Conservation (phyloP, 2,329 filamentous ascomycete species). For the Mollisiaceae sp. region DNA sequence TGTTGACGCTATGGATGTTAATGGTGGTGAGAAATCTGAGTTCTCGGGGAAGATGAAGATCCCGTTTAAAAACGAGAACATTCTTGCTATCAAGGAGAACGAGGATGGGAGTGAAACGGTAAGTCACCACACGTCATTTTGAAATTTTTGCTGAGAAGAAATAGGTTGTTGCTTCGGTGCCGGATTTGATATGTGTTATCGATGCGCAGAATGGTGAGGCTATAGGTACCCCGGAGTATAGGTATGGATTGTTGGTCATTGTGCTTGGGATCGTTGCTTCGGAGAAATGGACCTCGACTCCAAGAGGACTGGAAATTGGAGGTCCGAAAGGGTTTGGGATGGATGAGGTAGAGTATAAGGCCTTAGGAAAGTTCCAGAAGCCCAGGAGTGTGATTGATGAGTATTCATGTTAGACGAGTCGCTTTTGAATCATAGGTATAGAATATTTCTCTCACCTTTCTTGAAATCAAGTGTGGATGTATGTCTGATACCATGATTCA, state of each 20-base stretch:
- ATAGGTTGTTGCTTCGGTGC: constrained; percentile 60
- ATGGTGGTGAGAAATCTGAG: constrained; percentile 44
- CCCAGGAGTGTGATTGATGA: constrained; percentile 60
- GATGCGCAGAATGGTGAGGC: constrained; percentile 54
- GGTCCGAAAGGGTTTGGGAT: constrained; percentile 54
- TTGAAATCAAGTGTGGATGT: no score
- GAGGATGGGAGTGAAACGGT: constrained; percentile 27
- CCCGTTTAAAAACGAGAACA: constrained; percentile 76
- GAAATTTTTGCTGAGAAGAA: constrained; percentile 48
- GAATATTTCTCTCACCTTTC: no score
- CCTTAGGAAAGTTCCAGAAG: constrained; percentile 54
- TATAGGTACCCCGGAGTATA: constrained; percentile 59
- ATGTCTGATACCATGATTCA: no score
- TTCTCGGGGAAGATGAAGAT: constrained; percentile 56
- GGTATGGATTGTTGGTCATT: constrained; percentile 56
- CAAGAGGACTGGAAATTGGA: constrained; percentile 53
- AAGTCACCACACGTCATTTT: background rate
- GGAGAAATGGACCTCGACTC: constrained; percentile 57
- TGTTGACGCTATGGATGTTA: constrained; percentile 48
- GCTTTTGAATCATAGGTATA: no score
- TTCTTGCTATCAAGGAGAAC: constrained; percentile 51
- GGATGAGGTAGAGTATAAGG: constrained; percentile 50
- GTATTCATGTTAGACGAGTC: constrained; percentile 35
- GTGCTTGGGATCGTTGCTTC: constrained; percentile 60
- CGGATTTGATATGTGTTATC: constrained; percentile 56